Evolutionary conservation across 305 asterid species (phyloP).

Genomic region (Vinca major): DNA sequence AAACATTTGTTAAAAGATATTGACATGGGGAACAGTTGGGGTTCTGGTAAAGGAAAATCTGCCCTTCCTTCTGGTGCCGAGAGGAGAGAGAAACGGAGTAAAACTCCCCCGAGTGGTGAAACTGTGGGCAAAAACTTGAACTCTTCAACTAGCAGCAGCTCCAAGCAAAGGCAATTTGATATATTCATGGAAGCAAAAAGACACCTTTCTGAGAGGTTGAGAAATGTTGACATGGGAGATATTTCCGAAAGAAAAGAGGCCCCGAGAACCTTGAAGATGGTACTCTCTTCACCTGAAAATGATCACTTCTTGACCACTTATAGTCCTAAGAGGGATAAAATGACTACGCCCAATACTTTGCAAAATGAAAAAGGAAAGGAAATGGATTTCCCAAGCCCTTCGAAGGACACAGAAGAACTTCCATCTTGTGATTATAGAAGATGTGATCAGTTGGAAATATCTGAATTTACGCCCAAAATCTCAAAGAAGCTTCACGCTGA

Average conservation of each 20-base stretch:
- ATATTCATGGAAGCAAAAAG: slow-evolving; percentile 64
- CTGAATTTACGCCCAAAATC: neutral
- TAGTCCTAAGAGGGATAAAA: slow-evolving; percentile 32
- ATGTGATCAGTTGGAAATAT: slow-evolving; percentile 2
- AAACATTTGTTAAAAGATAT: slow-evolving; percentile 3
- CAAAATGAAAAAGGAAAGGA: slow-evolving; percentile 10
- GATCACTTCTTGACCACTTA: slow-evolving; percentile 23
- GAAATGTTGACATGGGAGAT: slow-evolving; percentile 20
- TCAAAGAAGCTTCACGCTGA: neutral
- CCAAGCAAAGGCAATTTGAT: slow-evolving; percentile 34
- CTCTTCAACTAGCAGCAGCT: slow-evolving; percentile 18
- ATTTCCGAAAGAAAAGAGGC: slow-evolving; percentile 21
- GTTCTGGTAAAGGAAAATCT: neutral
- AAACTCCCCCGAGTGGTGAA: slow-evolving; percentile 1
- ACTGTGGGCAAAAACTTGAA: slow-evolving; percentile 17
- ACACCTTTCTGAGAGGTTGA: slow-evolving; percentile 57
- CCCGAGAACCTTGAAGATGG: slow-evolving; percentile 42
- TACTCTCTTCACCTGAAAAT: slow-evolving; percentile 55
- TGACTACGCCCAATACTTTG: neutral
- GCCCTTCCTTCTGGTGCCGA: neutral
- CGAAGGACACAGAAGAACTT: slow-evolving; percentile 1
- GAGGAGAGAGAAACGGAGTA: slow-evolving; percentile 10
- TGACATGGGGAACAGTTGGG: neutral
- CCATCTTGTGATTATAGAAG: neutral
- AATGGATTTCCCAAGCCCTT: neutral